Evolutionary conservation across 208 protist species (phyloP), one percentile per base, ranked within the genome.

Genomic region (Acanthamoeba pearcei): DNA sequence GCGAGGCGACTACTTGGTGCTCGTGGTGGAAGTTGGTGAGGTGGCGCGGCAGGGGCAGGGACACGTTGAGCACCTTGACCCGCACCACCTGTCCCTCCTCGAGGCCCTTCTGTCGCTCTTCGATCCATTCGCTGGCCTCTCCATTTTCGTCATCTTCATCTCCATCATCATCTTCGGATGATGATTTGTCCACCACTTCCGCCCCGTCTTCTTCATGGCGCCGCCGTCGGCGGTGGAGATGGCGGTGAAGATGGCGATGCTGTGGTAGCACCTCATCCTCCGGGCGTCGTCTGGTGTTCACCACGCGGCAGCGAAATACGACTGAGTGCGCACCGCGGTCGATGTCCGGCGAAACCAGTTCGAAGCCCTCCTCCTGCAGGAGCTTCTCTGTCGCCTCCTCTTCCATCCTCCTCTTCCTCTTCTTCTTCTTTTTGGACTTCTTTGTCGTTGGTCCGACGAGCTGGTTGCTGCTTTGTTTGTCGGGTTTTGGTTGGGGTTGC

Each of bases 1-100:
- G 88, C 5, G 62, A 80, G 53, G 80, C 46, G 8, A 93, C 88
- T 3, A 93, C 53, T 62, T 93, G 62, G 42, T 93, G 55, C 66
- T 93, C 88, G 42, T 93, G 88, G 15, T 93, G 60, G 42, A 93
- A 93, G 46, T 93, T 93, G 88, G 66, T 66, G 46, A 93, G 88
- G 29, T 93, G 88, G 24, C 88, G 62, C 49, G 88, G 88, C 38
- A 93, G 64, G 17, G 88, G 88, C 49, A 93, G 70, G 9, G 88
- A 93, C 42, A 93, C 66, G 88, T 93, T 93, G 64, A 93, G 66
- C 88, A 93, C 88, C 70, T 93, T 93, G 9, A 93, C 46, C 51
- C 89, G 29, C 62, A 93, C 89, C 64, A 89, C n/a, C 29, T 89
- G 80, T 4, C 80, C 80, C 53, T 51, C 51, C 12, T 66, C 53